A percentile compares a stretch with the other conserved stretches of the same genome.
Evolutionary conservation across 1,284 basidiomycete genomes (phyloP).

Genomic region (Amylostereum areolatum): DNA sequence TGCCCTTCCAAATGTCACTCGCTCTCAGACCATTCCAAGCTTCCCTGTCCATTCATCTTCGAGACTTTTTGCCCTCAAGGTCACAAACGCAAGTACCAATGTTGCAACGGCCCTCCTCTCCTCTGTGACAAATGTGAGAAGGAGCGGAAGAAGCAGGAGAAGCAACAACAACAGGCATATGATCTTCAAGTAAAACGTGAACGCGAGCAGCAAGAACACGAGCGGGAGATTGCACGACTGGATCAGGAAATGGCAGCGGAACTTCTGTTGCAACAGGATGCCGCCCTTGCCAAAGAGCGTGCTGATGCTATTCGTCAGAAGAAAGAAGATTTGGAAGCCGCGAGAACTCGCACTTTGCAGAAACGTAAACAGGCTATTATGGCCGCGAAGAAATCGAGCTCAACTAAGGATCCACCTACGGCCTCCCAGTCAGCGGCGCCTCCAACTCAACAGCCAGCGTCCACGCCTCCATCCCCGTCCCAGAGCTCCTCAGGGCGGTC

Average conservation of each 20-base stretch:
- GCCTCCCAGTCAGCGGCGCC: no score
- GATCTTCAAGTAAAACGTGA: not conserved
- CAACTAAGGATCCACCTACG: no score
- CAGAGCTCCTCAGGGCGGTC: no score
- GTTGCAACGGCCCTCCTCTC: not conserved
- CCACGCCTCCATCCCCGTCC: no score
- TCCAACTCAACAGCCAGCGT: no score
- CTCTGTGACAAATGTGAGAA: not conserved
- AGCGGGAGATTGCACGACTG: not conserved
- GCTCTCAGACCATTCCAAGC: not conserved
- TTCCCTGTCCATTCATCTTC: not conserved
- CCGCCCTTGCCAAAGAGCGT: constrained; percentile 20
- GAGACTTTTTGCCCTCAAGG: constrained; percentile 1
- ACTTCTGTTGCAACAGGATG: constrained; percentile 14
- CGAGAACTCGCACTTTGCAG: not conserved
- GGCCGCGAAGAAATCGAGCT: no score
- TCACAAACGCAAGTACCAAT: not conserved
- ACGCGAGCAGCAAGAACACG: not conserved
- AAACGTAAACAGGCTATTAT: not conserved
- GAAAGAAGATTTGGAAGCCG: constrained; percentile 25
- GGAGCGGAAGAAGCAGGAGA: constrained; percentile 10
- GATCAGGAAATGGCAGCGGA: not conserved
- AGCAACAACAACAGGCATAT: not conserved
- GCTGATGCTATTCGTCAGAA: constrained; percentile 24
- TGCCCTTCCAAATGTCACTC: not conserved